phyloP scores from a whole-genome alignment of 2,329 filamentous ascomycete species.

The Ascochyta rabiei region DNA sequence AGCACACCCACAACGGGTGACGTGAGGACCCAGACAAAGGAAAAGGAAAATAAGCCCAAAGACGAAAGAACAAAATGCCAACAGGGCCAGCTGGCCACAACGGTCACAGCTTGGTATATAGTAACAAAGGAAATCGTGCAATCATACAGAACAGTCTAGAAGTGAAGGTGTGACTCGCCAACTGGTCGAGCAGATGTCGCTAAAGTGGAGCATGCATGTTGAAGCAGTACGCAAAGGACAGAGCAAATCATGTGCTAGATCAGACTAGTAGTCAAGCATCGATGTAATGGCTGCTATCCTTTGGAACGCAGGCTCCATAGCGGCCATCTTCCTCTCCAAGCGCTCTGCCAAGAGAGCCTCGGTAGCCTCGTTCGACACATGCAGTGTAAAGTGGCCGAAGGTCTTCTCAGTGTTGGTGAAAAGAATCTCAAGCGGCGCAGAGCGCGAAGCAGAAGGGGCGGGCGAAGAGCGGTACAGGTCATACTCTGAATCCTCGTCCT shows the following conservation, averaged over 20 bases:
- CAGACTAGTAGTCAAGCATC: conserved; percentile 36
- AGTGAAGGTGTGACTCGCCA: conserved; percentile 6
- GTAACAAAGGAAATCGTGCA: conserved; percentile 42
- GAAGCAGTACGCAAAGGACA: not conserved
- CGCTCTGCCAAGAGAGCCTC: conserved; percentile 39
- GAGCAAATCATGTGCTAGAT: not conserved
- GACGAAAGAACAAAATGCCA: conserved; percentile 6
- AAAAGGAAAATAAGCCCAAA: not conserved
- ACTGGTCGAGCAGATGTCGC: conserved; percentile 1
- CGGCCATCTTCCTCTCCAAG: conserved; percentile 43
- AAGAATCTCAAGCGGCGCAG: conserved; percentile 38
- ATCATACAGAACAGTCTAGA: conserved; percentile 37
- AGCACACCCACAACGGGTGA: conserved; percentile 17
- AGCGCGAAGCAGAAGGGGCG: conserved; percentile 32
- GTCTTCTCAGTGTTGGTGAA: conserved; percentile 68
- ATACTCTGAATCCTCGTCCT: conserved; percentile 66
- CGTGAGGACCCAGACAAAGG: conserved; percentile 12
- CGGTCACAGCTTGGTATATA: conserved; percentile 24
- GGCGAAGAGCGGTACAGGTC: conserved; percentile 62
- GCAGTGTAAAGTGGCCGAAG: conserved; percentile 66
- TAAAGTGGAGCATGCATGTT: conserved; percentile 14
- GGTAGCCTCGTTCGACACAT: conserved; percentile 61
- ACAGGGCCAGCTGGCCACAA: conserved; percentile 20
- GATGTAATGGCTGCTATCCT: conserved; percentile 45
- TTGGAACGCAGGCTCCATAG: conserved; percentile 42